Conservation (phyloP, 352 stramenopile genomes). For the Pythium sukuiense region DNA sequence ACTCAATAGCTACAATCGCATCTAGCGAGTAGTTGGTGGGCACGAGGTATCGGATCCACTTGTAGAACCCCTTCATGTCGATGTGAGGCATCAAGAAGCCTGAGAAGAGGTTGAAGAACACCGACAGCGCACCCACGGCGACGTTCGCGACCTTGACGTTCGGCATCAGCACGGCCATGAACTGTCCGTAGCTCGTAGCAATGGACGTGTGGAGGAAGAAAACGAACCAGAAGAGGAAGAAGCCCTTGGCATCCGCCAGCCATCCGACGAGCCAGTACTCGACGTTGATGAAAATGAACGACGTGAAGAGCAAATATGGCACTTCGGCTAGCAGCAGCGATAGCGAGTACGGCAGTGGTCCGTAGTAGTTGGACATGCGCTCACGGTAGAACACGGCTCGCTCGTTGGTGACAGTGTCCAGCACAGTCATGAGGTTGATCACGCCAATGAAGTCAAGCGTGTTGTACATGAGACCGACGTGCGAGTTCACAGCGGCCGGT, state of each 20-base stretch:
- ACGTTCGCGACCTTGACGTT: constrained; percentile 58
- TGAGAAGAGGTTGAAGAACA: constrained; percentile 52
- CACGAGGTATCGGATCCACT: constrained; percentile 43
- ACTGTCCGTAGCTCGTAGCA: constrained; percentile 42
- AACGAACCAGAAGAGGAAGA: constrained; percentile 45
- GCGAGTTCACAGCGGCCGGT: constrained; percentile 50
- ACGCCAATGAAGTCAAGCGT: constrained; percentile 64
- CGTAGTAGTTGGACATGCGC: constrained; percentile 52
- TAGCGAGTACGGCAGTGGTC: constrained; percentile 38
- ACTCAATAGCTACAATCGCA: constrained; percentile 28
- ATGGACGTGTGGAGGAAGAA: constrained; percentile 47
- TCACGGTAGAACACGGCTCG: constrained; percentile 39
- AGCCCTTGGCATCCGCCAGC: constrained; percentile 24
- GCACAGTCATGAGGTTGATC: constrained; percentile 39
- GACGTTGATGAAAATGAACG: constrained; percentile 40
- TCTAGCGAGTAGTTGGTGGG: constrained; percentile 40
- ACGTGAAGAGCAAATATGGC: constrained; percentile 35
- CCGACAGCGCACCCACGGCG: constrained; percentile 41
- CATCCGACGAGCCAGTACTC: constrained; percentile 54
- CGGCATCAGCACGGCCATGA: constrained; percentile 44
- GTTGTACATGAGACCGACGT: constrained; percentile 75
- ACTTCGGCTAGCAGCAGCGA: constrained; percentile 48
- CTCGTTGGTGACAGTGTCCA: constrained; percentile 28
- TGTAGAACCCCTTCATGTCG: constrained; percentile 40
- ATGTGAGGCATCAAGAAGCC: constrained; percentile 40